Evolutionary conservation across 2,329 filamentous ascomycete genomes (phyloP), one percentile per base, ranked within the genome.

Genomic region (Fusarium odoratissimum): DNA sequence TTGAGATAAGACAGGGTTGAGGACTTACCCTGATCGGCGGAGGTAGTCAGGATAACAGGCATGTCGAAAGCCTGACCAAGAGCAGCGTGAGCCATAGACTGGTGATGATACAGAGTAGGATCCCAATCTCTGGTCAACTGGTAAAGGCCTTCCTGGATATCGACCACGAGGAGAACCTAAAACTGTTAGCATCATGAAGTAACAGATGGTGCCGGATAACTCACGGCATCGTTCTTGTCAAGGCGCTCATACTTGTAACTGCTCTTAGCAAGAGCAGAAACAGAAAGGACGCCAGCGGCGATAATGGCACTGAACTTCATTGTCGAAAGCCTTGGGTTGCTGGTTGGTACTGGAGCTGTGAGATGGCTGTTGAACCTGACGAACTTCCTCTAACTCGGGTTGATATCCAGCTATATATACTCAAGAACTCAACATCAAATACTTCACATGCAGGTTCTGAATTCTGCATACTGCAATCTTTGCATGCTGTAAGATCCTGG

Each of bases 31-130:
- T 68, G 71, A 75, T 94, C 87, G 8, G 91, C 90, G 11, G 91
- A 94, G 9, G 90, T 92, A 14, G 91, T 92, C 83, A 95, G 80
- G 65, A 95, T 84, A 10, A 91, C 89, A 9, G 93, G 92, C 6
- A 93, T 79, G 76, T 91, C 82, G 77, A 94, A 95, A 60, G 90
- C 82, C 60, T 90, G 88, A 62, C 89, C 92, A 4, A 94, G 79
- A 10, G 88, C 87, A 23, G 91, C 88, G 73, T 94, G 92, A 2
- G 90, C 92, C 45, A 93, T 82, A 71, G 94, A 89, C 80, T 89
- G 89, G 78, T 91, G 88, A 68, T 88, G 86, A 84, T 89, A 95
- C 40, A 91, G 85, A 14, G 86, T 89, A 17, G 90, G 83, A 63
- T 91, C 87, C 77, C 88, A 93, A 82, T 95, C 93, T 42, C 91